Evolutionary conservation across 306 rosid species (phyloP).

Genomic region (Erythrophleum fordii): DNA sequence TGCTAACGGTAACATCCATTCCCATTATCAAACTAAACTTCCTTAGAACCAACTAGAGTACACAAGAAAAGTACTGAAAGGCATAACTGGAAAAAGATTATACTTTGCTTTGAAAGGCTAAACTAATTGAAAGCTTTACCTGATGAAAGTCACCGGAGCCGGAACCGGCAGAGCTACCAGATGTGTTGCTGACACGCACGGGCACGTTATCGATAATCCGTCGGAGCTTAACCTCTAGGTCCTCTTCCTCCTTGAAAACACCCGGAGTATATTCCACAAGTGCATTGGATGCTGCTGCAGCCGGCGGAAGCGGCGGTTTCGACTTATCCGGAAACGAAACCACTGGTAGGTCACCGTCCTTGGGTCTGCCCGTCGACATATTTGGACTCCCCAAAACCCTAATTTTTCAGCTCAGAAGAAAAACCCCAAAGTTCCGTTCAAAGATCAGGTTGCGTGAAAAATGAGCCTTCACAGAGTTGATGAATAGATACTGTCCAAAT

Average conservation of each 20-base stretch:
- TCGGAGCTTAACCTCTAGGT: constrained; percentile 90
- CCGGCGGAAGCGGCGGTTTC: constrained; percentile 55
- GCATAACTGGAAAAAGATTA: neutral
- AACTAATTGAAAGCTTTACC: constrained; percentile 48
- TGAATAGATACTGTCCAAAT: neutral
- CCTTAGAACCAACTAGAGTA: neutral
- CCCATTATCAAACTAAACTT: constrained; percentile 1
- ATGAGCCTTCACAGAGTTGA: neutral
- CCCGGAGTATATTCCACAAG: constrained; percentile 76
- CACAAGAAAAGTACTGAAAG: neutral
- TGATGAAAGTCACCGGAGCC: constrained; percentile 99
- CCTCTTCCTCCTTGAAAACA: constrained; percentile 83
- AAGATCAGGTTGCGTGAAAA: neutral
- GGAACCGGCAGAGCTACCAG: constrained; percentile 95
- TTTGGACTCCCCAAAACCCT: constrained; percentile 50
- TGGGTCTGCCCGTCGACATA: constrained; percentile 70
- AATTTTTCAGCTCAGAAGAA: constrained; percentile 29
- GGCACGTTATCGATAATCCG: constrained; percentile 91
- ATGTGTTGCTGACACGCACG: constrained; percentile 94
- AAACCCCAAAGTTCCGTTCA: neutral
- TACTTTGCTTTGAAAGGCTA: neutral
- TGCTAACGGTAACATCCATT: neutral
- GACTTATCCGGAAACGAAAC: constrained; percentile 54
- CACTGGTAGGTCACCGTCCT: constrained; percentile 60
- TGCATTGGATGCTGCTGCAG: constrained; percentile 57